Percentiles rank a stretch among this genome's conserved stretches.
phyloP scores from a whole-genome alignment of 257 asterid genomes.

The Plectranthus barbatus region DNA sequence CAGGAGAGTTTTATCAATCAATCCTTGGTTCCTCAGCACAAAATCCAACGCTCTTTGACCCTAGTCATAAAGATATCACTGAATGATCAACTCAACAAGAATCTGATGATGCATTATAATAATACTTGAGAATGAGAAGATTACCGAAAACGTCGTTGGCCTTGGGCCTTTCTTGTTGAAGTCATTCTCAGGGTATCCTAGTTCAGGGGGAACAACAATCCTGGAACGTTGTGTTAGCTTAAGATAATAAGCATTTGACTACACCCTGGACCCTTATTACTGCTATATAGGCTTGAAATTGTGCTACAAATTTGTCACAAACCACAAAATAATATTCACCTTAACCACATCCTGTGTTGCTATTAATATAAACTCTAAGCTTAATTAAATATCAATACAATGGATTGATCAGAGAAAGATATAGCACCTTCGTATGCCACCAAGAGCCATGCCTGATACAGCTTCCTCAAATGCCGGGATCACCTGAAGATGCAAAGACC shows the following conservation, averaged over 20 bases:
- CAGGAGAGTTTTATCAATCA: conserved; percentile 90
- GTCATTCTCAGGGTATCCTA: conserved; percentile 93
- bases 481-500: conserved; percentile 52
- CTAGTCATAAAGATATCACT: conserved; percentile 29
- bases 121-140: not conserved
- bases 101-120: not conserved
- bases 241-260: not conserved
- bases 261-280: not conserved
- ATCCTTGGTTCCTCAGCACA: conserved; percentile 88
- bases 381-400: not conserved
- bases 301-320: not conserved
- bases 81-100: not conserved
- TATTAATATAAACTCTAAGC: not conserved
- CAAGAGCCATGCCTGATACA: conserved; percentile 79
- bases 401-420: not conserved
- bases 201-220: conserved; percentile 89
- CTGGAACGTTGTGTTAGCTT: conserved; percentile 31
- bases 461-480: conserved; percentile 98
- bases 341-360: not conserved
- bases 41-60: conserved; percentile 96
- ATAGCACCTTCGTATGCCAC: conserved; percentile 79
- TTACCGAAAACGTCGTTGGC: conserved; percentile 96
- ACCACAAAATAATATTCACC: not conserved
- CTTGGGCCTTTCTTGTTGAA: conserved; percentile 92
- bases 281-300: not conserved